These are phyloP conservation scores for Pseudogymnoascus sp. DNA, from an alignment of 2,329 filamentous ascomycete genomes.

Conservation along the genomic window DNA sequence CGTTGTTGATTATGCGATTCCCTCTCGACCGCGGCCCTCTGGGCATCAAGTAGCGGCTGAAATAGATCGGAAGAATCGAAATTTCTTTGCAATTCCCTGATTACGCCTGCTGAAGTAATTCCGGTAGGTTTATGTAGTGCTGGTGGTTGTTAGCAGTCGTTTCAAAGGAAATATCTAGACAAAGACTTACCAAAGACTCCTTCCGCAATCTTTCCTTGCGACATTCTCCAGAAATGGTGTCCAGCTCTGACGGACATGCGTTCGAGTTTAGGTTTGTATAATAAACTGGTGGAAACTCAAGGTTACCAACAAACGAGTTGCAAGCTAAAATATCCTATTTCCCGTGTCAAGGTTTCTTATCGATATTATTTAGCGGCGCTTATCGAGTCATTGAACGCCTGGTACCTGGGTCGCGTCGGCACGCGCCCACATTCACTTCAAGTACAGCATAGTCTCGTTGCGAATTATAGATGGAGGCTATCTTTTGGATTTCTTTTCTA, in stretches of 20 bases:
- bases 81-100: slow-evolving; percentile 76
- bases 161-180: background rate
- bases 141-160: slow-evolving; percentile 32
- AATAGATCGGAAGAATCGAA: slow-evolving; percentile 80
- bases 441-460: background rate
- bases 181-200: slow-evolving; percentile 51
- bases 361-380: slow-evolving; percentile 6
- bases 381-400: slow-evolving; percentile 2
- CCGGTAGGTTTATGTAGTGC: slow-evolving; percentile 89
- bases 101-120: slow-evolving; percentile 80
- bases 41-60: slow-evolving; percentile 62
- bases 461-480: background rate
- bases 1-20: slow-evolving; percentile 53
- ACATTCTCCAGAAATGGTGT: slow-evolving; percentile 24
- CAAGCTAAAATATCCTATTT: background rate
- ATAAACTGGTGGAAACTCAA: background rate
- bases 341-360: slow-evolving; percentile 6
- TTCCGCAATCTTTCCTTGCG: slow-evolving; percentile 44
- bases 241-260: slow-evolving; percentile 16
- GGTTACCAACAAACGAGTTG: background rate
- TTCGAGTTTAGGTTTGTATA: background rate
- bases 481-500: background rate
- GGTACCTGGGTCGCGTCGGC: slow-evolving; percentile 1
- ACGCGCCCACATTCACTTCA: background rate
- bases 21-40: slow-evolving; percentile 46